Base-by-base conservation (phyloP, 2,329 filamentous ascomycete genomes). In the Thelonectria blattea region DNA sequence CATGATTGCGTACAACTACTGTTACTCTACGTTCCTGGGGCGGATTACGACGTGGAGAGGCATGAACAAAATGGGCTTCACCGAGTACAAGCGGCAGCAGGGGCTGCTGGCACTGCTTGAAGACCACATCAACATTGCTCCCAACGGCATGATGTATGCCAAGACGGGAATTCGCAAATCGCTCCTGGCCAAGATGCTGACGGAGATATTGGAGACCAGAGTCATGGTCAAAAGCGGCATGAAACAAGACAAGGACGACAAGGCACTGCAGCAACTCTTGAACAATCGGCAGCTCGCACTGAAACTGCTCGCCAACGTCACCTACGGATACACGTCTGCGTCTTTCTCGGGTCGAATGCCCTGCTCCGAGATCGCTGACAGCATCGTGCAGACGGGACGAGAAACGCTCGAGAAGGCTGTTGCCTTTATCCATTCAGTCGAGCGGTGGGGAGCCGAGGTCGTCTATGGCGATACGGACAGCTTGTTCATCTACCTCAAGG, bases 1-100 rank as follows among this genome's bases (percentile, higher is more conserved):
- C 61, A 97, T 99, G 93, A 98, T 99, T 72, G 95, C 95, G 0
- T 98, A 99, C 80, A 99, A 99, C 71, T 95, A 97, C 73, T 99
- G 95, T 78, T 99, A 99, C 73, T 98, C 95, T 0, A 99, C 95
- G 0, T 99, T 93, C 68, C 82, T 98, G 0, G 95, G 95, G 0
- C 87, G 95, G 30, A 88, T 97, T 41, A 86, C 88, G 27, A 87
- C 88, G 68, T 97, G 94, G 94, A 87, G 92, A n/a, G 93, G 93
- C 2, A 88, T 85, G 30, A 93, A 92, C 79, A 97, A 98, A 77
- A 92, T 99, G 90, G 95, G 95, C 0, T 97, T 98, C 73, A 88
- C 88, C 27, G 90, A 97, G 62, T 98, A 96, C 76, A 83, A 89
- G 64, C 87, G 95, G 22, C 87, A 93, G 65, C 83, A 88, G 34